Evolutionary conservation across 352 stramenopile species (phyloP).

Genomic region (Pythium phragmiticola): DNA sequence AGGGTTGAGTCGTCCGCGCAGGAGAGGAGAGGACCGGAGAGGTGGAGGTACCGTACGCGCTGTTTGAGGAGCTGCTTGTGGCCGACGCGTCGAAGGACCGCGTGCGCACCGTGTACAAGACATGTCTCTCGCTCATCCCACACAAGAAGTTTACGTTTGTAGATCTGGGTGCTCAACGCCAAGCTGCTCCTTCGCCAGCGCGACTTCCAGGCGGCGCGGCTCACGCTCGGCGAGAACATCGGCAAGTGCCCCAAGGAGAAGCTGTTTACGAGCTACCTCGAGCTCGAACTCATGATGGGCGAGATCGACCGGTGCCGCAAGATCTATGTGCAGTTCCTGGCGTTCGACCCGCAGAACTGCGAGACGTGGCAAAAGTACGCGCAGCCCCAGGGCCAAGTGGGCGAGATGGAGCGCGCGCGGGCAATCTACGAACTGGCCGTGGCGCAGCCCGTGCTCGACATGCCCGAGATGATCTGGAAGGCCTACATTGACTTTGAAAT

Average conservation of each 20-base stretch:
- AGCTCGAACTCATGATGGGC: constrained; percentile 97
- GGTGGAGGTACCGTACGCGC: constrained; percentile 69
- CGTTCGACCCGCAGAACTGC: constrained; percentile 89
- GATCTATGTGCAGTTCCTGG: constrained; percentile 86
- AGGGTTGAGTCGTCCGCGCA: too few species aligned
- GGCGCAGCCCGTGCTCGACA: constrained; percentile 94
- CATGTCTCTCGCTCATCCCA: constrained; percentile 93
- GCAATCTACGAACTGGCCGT: constrained; percentile 98
- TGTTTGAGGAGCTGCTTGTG: constrained; percentile 96
- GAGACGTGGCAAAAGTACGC: constrained; percentile 95
- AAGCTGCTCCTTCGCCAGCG: constrained; percentile 96
- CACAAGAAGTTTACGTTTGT: constrained; percentile 97
- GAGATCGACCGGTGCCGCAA: constrained; percentile 96
- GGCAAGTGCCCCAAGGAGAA: constrained; percentile 93
- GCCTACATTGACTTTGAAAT: constrained; percentile 99
- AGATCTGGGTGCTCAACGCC: constrained; percentile 97
- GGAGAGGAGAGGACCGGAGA: too few species aligned
- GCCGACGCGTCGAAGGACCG: constrained; percentile 64
- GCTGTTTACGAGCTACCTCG: constrained; percentile 92
- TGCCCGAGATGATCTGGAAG: constrained; percentile 99
- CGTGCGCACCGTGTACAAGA: constrained; percentile 94
- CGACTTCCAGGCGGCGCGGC: constrained; percentile 89
- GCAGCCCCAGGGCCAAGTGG: constrained; percentile 94
- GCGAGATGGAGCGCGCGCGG: constrained; percentile 91
- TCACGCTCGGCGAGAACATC: constrained; percentile 93